Evolutionary conservation across 805 yeast genomes (phyloP).

Genomic region (Tetrapisispora phaffii): DNA sequence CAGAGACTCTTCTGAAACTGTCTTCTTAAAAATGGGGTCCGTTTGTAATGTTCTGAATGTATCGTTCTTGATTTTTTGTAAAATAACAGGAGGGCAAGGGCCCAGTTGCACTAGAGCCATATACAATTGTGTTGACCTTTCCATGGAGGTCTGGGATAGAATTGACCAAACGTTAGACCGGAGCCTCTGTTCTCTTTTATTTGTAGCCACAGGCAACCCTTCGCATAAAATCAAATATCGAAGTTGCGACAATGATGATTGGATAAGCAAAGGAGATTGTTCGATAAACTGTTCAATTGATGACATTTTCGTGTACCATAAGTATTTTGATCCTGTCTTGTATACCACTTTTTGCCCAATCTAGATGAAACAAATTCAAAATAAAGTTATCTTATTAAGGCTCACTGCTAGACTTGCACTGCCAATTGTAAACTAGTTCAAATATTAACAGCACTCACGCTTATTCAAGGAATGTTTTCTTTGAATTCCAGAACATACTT

Average conservation of each 20-base stretch:
- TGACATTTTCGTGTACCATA: no score
- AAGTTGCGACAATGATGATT: constrained; percentile 21
- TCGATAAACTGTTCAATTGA: constrained; percentile 17
- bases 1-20: constrained; percentile 61
- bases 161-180: constrained; percentile 77
- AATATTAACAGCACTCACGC: no score
- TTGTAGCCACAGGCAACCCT: constrained; percentile 9
- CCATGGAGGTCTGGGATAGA: constrained; percentile 52
- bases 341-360: no score
- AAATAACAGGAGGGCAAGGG: constrained; percentile 44
- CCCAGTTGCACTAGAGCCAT: constrained; percentile 43
- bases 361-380: no score
- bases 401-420: no score
- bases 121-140: constrained; percentile 44
- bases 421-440: no score
- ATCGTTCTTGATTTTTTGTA: constrained; percentile 66
- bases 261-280: constrained; percentile 19
- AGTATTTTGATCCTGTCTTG: no score
- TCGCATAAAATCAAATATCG: constrained; percentile 19
- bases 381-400: no score
- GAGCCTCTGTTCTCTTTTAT: constrained; percentile 13
- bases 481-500: no score
- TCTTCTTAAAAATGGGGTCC: constrained; percentile 51
- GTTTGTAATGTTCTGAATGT: constrained; percentile 78
- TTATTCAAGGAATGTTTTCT: no score